Percentiles rank a stretch among this genome's conserved stretches.
These are phyloP conservation scores for Phialophora expanda DNA, from an alignment of 2,329 filamentous ascomycete species.

Conservation along the genomic window DNA sequence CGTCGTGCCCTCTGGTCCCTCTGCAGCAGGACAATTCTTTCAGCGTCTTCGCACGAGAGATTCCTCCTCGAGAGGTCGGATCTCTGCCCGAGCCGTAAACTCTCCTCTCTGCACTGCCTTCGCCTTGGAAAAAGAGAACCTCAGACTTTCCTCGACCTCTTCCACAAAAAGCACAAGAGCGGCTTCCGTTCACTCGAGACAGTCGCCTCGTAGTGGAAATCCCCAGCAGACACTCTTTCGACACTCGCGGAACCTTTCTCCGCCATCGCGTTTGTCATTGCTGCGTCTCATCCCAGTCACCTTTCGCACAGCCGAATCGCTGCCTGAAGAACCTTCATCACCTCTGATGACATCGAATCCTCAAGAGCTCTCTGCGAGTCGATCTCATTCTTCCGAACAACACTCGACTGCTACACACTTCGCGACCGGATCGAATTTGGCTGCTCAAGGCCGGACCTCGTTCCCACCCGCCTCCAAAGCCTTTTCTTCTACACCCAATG, in stretches of 20 bases:
- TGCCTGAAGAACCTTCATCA: conserved; percentile 26
- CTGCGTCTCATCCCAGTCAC: conserved; percentile 31
- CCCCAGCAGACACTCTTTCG: conserved; percentile 11
- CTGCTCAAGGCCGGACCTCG: conserved; percentile 34
- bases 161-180: conserved; percentile 36
- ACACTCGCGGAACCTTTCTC: conserved; percentile 11
- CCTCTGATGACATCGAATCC: conserved; percentile 37
- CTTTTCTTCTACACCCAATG: conserved; percentile 37
- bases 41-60: conserved; percentile 24
- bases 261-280: conserved; percentile 35
- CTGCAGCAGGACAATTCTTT: conserved; percentile 20
- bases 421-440: conserved; percentile 38
- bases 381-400: conserved; percentile 28
- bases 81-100: conserved; percentile 31
- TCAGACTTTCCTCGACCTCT: conserved; percentile 24
- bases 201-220: conserved; percentile 38
- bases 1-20: conserved; percentile 31
- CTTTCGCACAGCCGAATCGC: conserved; percentile 21
- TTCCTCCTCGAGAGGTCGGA: conserved; percentile 27
- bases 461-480: conserved; percentile 34
- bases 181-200: conserved; percentile 42
- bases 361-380: conserved; percentile 29
- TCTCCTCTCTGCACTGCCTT: conserved; percentile 35
- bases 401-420: conserved; percentile 17
- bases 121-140: conserved; percentile 20